Percentiles rank a stretch among this genome's conserved stretches.
Evolutionary conservation across 768 basidiomycete species (phyloP).

Genomic region (Scleroderma bovista): DNA sequence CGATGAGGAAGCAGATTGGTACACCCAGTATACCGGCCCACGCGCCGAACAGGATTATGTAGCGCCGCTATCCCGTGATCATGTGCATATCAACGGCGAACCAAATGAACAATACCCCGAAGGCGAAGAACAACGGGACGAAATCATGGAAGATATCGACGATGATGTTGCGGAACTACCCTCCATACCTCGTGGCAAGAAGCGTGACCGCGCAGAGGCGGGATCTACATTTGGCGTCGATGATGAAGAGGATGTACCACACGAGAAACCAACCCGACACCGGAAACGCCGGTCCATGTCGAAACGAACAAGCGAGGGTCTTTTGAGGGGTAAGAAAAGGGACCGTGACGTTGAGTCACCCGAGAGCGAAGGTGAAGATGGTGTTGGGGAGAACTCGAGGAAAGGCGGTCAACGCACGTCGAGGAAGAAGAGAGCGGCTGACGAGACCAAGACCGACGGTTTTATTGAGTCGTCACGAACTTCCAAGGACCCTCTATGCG

Average conservation of each 20-base stretch:
- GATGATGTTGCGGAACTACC: slow-evolving; percentile 38
- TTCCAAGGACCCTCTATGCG: slow-evolving; percentile 48
- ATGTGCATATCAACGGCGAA: slow-evolving; percentile 31
- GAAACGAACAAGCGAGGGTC: slow-evolving; percentile 47
- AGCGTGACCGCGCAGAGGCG: slow-evolving; percentile 71
- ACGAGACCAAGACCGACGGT: slow-evolving; percentile 39
- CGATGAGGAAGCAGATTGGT: slow-evolving; percentile 42
- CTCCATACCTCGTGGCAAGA: slow-evolving; percentile 48
- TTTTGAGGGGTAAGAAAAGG: slow-evolving; percentile 57
- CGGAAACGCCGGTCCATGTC: slow-evolving; percentile 55
- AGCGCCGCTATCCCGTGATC: slow-evolving; percentile 42
- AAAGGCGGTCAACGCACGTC: slow-evolving; percentile 8
- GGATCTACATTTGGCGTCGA: slow-evolving; percentile 68
- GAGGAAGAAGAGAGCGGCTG: slow-evolving; percentile 48
- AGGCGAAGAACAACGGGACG: slow-evolving; percentile 33
- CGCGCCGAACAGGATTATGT: slow-evolving; percentile 41
- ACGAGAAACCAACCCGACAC: slow-evolving; percentile 39
- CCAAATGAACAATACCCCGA: slow-evolving; percentile 35
- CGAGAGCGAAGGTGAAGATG: slow-evolving; percentile 26
- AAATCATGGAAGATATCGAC: slow-evolving; percentile 34
- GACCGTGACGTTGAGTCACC: slow-evolving; percentile 50
- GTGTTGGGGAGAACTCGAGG: slow-evolving; percentile 8
- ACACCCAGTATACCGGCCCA: slow-evolving; percentile 24
- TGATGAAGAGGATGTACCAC: slow-evolving; percentile 34
- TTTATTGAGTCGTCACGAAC: slow-evolving; percentile 43